Evolutionary conservation across 2,329 filamentous ascomycete species (phyloP), one percentile per base, ranked within the genome.

Genomic region (Trichoderma sp.): DNA sequence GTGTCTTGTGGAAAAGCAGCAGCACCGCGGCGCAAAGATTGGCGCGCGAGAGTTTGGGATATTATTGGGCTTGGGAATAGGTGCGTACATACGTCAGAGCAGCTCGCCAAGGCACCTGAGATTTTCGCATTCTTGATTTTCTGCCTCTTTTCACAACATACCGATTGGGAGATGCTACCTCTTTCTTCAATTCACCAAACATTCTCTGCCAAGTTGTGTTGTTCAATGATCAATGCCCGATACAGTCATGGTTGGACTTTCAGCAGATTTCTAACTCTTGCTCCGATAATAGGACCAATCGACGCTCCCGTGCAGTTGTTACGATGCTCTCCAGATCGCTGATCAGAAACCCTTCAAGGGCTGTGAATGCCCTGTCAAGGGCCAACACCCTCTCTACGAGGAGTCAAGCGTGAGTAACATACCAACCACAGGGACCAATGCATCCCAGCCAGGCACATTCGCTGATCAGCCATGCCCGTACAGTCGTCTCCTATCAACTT

Each of bases 401-500:
- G 39, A 70, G 43, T 46, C 61, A 72, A 56, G 61, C 59, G 73
- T 74, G 61, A 43, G 71, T 70, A 11, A 21, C 32, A 26, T 2
- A 2, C 11, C 26, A 13, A 13, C n/a, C n/a, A 5, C 63, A 21
- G 4, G 14, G 11, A 16, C 3, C 51, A 43, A 66, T 28, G 59
- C 51, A n/a, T n/a, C 5, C 10, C 30, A 26, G 13, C 26, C 26
- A 32, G n/a, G 10, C n/a, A 4, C 49, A 39, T 8, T 16, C 28
- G 32, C 39, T 51, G 28, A 59, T 18, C 39, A 51, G 16, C 7
- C 39, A 18, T 49, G 4, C 52, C 3, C 21, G n/a, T 49, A 16
- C 52, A 87, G 85, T 69, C 86, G 86, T 66, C 78, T 82, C 70
- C 79, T 88, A 65, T 86, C 84, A 51, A 80, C 82, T 55, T 86